Percentiles rank a stretch among this genome's conserved stretches.
phyloP scores from a whole-genome alignment of 73 alveolate genomes.

The Paramecium sexaurelia region DNA sequence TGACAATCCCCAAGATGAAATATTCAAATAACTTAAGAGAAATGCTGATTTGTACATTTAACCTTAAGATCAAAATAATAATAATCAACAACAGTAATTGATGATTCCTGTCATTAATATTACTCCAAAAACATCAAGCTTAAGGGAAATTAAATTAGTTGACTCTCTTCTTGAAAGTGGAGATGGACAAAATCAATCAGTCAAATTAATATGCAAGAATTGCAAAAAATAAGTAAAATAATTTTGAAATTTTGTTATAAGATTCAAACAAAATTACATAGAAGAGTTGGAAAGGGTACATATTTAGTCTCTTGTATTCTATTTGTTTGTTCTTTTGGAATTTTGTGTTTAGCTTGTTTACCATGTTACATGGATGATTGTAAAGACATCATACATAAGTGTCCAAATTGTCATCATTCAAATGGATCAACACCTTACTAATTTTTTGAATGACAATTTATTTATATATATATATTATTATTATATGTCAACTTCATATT shows the following conservation, averaged over 20 bases:
- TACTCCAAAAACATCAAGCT: not conserved
- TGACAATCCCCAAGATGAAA: not conserved
- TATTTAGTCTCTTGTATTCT: not conserved
- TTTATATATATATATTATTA: not conserved
- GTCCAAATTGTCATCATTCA: not conserved
- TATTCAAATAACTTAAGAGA: not conserved
- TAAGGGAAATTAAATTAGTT: not conserved
- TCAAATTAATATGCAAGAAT: not conserved
- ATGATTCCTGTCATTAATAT: not conserved
- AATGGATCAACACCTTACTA: not conserved
- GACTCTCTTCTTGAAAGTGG: not conserved
- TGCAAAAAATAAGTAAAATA: not conserved
- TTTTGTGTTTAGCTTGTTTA: not conserved
- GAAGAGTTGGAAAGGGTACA: not conserved
- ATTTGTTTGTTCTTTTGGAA: conserved; percentile 39
- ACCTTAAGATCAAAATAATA: not conserved
- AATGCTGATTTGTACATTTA: not conserved
- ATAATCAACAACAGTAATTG: not conserved
- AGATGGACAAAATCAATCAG: not conserved
- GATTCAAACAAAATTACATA: not conserved
- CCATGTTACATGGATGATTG: conserved; percentile 47
- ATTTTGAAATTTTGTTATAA: not conserved
- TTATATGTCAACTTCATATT: conserved; percentile 8
- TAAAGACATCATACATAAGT: not conserved
- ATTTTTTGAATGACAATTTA: not conserved